phyloP scores from a whole-genome alignment of 1,139 yeast species.

The Debaryomyces sp. region DNA sequence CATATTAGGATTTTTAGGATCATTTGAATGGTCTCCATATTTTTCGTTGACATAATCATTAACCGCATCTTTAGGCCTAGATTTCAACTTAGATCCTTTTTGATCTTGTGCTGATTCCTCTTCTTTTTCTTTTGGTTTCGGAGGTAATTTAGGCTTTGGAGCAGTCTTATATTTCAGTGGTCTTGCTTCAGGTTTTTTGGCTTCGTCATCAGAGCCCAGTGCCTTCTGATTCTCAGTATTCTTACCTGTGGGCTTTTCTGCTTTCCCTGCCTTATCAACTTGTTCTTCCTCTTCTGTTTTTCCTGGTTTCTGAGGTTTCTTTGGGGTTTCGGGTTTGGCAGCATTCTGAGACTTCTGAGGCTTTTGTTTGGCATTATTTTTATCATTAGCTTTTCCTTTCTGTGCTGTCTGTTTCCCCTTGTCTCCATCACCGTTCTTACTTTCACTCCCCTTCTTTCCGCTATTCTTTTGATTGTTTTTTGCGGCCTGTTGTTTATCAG shows the following conservation, averaged over 20 bases:
- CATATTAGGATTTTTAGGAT: slow-evolving; percentile 19
- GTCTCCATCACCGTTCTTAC: neutral
- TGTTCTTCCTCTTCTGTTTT: neutral
- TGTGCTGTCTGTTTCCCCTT: neutral
- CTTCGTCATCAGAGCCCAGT: neutral
- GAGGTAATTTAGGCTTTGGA: neutral
- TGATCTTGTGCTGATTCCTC: neutral
- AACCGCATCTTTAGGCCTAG: neutral
- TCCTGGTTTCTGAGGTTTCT: neutral
- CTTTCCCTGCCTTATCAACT: neutral
- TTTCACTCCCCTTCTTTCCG: neutral
- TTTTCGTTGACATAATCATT: neutral
- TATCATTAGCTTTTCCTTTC: neutral
- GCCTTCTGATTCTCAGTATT: neutral
- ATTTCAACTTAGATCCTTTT: neutral
- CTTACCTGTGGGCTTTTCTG: neutral
- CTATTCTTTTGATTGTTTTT: neutral
- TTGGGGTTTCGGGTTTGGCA: neutral
- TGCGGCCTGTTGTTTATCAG: neutral
- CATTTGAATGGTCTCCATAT: slow-evolving; percentile 9
- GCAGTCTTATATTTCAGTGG: neutral
- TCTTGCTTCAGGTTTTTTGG: neutral
- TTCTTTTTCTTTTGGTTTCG: neutral
- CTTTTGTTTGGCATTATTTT: neutral
- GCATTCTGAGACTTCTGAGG: neutral